Percentiles rank a stretch among this genome's conserved stretches.
phyloP scores from a whole-genome alignment of 495 filamentous ascomycete species.

The Beverwykella pulmonaria region DNA sequence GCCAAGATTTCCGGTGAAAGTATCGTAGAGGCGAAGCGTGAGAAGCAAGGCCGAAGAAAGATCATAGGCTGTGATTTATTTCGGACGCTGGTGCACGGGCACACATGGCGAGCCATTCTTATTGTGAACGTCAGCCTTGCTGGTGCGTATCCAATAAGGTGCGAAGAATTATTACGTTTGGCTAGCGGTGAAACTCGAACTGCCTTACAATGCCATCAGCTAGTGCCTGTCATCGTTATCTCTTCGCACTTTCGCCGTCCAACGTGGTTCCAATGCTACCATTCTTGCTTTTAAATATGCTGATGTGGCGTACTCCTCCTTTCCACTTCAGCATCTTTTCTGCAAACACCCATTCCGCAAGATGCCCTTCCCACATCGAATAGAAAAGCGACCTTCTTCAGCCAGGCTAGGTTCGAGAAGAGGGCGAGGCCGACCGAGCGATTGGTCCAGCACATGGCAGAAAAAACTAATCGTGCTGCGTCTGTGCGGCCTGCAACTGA shows the following conservation, averaged over 20 bases:
- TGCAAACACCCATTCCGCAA: background rate
- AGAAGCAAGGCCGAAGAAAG: conserved; percentile 4
- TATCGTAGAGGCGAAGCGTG: conserved; percentile 1
- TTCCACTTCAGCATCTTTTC: conserved; percentile 1
- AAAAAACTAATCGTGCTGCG: conserved; percentile 8
- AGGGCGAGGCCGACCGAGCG: background rate
- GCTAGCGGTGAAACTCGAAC: background rate
- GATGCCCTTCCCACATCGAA: conserved; percentile 2
- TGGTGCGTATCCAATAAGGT: conserved; percentile 5
- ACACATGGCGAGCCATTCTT: too few relatives aligned
- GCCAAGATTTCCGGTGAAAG: conserved; percentile 1
- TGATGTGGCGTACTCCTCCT: background rate
- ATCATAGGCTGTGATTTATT: conserved; percentile 2
- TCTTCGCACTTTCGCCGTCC: background rate
- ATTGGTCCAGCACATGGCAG: conserved; percentile 2
- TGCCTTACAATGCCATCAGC: background rate
- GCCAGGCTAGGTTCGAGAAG: background rate
- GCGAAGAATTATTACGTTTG: background rate
- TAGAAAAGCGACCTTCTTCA: conserved; percentile 7
- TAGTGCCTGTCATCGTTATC: too few relatives aligned
- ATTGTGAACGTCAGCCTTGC: background rate
- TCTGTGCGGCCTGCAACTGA: conserved; percentile 1
- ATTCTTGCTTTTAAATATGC: background rate
- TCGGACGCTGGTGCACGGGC: background rate
- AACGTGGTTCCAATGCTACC: background rate